Evolutionary conservation across 2,329 filamentous ascomycete species (phyloP).

Genomic region (Penicillium italicum): DNA sequence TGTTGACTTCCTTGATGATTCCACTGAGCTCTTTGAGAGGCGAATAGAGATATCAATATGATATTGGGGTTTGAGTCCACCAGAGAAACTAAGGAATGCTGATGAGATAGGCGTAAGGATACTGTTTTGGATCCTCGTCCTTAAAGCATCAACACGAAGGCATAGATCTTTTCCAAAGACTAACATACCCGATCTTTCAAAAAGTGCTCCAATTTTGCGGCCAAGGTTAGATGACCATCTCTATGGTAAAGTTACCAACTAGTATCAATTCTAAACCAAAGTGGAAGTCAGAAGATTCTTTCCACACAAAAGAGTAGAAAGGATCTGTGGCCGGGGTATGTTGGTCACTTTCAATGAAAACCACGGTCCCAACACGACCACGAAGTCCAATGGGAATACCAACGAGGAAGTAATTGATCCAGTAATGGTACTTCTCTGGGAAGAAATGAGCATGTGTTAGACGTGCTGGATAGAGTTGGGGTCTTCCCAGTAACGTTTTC

Average conservation of each 20-base stretch:
- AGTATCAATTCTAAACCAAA: background rate
- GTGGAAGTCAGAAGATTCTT: background rate
- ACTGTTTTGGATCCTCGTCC: background rate
- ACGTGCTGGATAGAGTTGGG: background rate
- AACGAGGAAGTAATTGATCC: background rate
- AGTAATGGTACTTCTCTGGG: background rate
- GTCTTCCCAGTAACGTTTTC: background rate
- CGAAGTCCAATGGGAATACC: background rate
- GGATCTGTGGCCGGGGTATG: background rate
- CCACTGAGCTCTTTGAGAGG: background rate
- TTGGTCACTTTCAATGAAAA: background rate
- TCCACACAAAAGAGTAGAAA: background rate
- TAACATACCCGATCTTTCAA: background rate
- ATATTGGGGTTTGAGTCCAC: background rate
- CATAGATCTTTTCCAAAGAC: background rate
- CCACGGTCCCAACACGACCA: background rate
- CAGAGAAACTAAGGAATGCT: background rate
- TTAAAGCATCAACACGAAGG: background rate
- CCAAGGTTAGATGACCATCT: background rate
- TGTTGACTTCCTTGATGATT: background rate
- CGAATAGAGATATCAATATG: background rate
- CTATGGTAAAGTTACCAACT: background rate
- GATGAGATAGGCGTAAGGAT: background rate
- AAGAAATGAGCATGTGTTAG: background rate
- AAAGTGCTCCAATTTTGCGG: background rate